Percentiles rank a stretch among this genome's conserved stretches.
phyloP scores from a whole-genome alignment of 2,329 filamentous ascomycete genomes.

The Reticulascus tulasneorum region DNA sequence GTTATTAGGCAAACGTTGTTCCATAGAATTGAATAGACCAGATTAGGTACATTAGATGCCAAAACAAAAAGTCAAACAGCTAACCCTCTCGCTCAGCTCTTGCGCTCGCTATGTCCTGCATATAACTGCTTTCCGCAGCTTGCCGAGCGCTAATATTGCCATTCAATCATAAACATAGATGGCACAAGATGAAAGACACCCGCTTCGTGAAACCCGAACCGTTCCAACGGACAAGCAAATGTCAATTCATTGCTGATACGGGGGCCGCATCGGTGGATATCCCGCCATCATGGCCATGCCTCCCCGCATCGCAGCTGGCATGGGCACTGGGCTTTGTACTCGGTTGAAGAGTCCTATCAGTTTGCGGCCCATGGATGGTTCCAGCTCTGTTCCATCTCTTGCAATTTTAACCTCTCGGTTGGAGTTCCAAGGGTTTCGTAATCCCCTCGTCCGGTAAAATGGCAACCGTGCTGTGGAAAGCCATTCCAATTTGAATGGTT shows the following conservation, averaged over 20 bases:
- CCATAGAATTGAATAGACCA: slow-evolving; percentile 3
- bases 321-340: slow-evolving; percentile 34
- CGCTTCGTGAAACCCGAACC: not conserved
- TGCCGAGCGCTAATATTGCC: no score
- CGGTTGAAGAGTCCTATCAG: slow-evolving; percentile 76
- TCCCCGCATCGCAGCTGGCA: slow-evolving; percentile 23
- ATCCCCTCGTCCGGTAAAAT: slow-evolving; percentile 81
- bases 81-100: slow-evolving; percentile 1
- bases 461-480: slow-evolving; percentile 77
- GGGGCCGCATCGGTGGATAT: slow-evolving; percentile 31
- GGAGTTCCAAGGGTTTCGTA: slow-evolving; percentile 92
- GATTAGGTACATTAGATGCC: slow-evolving; percentile 6
- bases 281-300: slow-evolving; percentile 32
- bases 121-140: no score
- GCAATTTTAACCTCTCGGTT: slow-evolving; percentile 96
- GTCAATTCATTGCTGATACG: slow-evolving; percentile 25
- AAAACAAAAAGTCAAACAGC: slow-evolving; percentile 5
- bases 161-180: not conserved
- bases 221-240: not conserved
- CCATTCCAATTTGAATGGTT: slow-evolving; percentile 90
- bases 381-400: slow-evolving; percentile 87
- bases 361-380: slow-evolving; percentile 73
- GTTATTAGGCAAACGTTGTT: no score
- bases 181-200: not conserved
- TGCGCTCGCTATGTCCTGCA: slow-evolving; percentile 9